Percentiles rank a stretch among this genome's conserved stretches.
These are phyloP conservation scores for Cutaneotrichosporon sp. DNA, from an alignment of 1,284 basidiomycete species.

Conservation along the genomic window DNA sequence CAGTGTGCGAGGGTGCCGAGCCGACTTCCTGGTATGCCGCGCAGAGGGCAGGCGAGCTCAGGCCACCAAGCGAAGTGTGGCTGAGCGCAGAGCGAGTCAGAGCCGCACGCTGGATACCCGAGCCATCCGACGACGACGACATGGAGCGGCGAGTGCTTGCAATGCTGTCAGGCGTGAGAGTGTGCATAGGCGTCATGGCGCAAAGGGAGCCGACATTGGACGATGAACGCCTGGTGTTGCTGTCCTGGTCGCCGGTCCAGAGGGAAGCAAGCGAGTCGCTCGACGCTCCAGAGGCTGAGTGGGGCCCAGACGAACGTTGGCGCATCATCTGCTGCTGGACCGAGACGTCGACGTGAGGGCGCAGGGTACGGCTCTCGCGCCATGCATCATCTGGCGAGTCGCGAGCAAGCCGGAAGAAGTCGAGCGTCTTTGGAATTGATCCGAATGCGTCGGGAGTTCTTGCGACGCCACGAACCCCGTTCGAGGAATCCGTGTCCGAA, in stretches of 20 bases:
- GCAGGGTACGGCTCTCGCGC: constrained; percentile 30
- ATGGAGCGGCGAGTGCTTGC: constrained; percentile 20
- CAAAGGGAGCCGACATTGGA: constrained; percentile 30
- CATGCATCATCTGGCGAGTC: constrained; percentile 44
- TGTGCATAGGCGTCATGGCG: constrained; percentile 34
- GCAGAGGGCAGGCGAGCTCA: constrained; percentile 21
- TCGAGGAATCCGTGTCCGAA: constrained; percentile 41
- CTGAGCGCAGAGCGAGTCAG: constrained; percentile 39
- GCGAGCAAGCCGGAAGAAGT: constrained; percentile 42
- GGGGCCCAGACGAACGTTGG: constrained; percentile 18
- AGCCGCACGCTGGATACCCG: constrained; percentile 13
- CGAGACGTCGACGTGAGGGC: constrained; percentile 1
- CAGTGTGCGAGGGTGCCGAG: constrained; percentile 40
- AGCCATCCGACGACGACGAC: constrained; percentile 28
- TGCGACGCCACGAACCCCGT: constrained; percentile 14
- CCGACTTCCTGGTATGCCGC: constrained; percentile 35
- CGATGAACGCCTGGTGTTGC: constrained; percentile 18
- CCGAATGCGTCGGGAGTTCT: constrained; percentile 5
- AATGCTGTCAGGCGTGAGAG: constrained; percentile 6
- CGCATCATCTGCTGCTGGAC: constrained; percentile 22
- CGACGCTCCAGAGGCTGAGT: constrained; percentile 22
- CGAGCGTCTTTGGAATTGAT: constrained; percentile 43
- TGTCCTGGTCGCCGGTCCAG: constrained; percentile 32
- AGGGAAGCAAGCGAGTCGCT: constrained; percentile 35
- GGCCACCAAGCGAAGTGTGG: constrained; percentile 39